phyloP scores from a whole-genome alignment of 345 rosid genomes.

The Ceriops zippeliana region DNA sequence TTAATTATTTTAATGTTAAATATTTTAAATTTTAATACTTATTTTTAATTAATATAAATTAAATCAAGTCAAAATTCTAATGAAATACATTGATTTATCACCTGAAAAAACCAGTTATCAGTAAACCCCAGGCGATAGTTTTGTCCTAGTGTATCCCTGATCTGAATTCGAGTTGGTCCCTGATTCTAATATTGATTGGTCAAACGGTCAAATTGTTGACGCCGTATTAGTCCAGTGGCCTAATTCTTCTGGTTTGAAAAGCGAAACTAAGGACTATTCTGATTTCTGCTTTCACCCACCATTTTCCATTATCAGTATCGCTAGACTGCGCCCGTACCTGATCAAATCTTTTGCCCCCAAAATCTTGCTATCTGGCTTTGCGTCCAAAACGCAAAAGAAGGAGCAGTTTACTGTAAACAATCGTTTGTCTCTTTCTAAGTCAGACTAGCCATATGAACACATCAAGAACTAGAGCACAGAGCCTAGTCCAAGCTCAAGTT shows the following conservation, averaged over 20 bases:
- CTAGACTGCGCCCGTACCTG: background rate
- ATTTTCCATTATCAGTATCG: conserved; percentile 1
- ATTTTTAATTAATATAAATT: no score
- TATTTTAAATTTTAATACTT: no score
- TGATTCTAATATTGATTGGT: no score
- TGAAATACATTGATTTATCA: no score
- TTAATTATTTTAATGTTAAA: no score
- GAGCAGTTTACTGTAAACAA: background rate
- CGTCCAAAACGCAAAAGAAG: background rate
- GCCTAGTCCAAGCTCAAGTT: conserved; percentile 17
- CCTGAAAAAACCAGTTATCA: no score
- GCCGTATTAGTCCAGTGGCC: no score
- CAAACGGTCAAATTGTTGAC: no score
- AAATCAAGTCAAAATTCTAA: no score
- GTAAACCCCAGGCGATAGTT: no score
- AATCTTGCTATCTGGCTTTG: background rate
- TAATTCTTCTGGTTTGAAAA: background rate
- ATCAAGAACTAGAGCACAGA: background rate
- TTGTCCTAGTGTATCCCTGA: no score
- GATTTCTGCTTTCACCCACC: background rate
- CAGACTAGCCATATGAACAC: background rate
- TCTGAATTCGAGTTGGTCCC: no score
- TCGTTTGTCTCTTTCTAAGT: conserved; percentile 5
- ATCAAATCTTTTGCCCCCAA: conserved; percentile 10
- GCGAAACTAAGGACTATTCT: background rate